These are phyloP conservation scores for Ziziphus jujuba DNA, from an alignment of 306 rosid species.

Conservation along the genomic window DNA sequence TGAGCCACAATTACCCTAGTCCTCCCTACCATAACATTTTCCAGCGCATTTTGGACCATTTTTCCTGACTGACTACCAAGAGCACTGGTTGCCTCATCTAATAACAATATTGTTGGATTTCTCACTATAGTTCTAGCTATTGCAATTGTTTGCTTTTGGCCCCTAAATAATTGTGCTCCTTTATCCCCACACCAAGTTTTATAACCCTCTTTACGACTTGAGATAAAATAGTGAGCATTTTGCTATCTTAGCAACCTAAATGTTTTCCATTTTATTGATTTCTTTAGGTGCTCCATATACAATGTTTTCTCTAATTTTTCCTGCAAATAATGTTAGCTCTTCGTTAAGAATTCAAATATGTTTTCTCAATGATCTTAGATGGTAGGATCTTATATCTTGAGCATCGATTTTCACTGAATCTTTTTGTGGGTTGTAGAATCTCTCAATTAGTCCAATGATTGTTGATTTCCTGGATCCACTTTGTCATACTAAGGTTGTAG, in stretches of 20 bases:
- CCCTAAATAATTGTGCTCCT: slow-evolving; percentile 55
- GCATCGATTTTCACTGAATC: slow-evolving; percentile 44
- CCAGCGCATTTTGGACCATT: slow-evolving; percentile 48
- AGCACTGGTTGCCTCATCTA: slow-evolving; percentile 65
- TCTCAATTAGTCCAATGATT: slow-evolving; percentile 57
- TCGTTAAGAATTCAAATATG: slow-evolving; percentile 51
- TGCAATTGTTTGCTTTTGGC: slow-evolving; percentile 53
- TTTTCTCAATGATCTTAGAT: slow-evolving; percentile 44
- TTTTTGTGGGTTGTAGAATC: slow-evolving; percentile 49
- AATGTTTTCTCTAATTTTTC: slow-evolving; percentile 55
- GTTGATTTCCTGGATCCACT: slow-evolving; percentile 64
- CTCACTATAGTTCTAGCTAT: slow-evolving; percentile 49
- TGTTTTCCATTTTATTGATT: slow-evolving; percentile 40
- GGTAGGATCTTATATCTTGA: slow-evolving; percentile 34
- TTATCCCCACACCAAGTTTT: slow-evolving; percentile 50
- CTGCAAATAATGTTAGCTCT: slow-evolving; percentile 55
- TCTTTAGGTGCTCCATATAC: slow-evolving; percentile 30
- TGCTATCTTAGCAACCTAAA: slow-evolving; percentile 36
- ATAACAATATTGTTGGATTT: slow-evolving; percentile 42
- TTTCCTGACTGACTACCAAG: slow-evolving; percentile 53
- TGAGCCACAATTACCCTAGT: slow-evolving; percentile 55
- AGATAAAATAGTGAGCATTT: slow-evolving; percentile 53
- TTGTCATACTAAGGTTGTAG: slow-evolving; percentile 49
- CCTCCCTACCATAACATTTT: slow-evolving; percentile 51
- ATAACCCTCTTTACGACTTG: slow-evolving; percentile 40